Evolutionary conservation across 2,329 filamentous ascomycete species (phyloP).

Genomic region (Madurella fahalii): DNA sequence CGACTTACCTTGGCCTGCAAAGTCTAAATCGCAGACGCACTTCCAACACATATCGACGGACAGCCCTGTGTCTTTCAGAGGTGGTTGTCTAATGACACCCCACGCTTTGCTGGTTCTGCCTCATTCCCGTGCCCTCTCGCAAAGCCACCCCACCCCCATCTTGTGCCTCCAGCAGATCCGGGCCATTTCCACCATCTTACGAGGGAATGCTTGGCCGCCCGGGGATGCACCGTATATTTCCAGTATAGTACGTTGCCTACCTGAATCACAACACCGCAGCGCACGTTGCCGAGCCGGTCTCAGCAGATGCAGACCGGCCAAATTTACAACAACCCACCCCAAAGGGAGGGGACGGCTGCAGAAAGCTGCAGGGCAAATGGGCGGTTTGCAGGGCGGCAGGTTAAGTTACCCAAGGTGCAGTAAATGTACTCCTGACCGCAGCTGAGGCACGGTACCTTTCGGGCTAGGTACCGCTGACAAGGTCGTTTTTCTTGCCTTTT

Average conservation of each 20-base stretch:
- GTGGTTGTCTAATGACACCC: background rate
- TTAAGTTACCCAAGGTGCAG: conserved; percentile 10
- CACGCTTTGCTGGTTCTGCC: background rate
- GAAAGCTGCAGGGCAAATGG: conserved; percentile 3
- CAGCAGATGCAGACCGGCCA: conserved; percentile 19
- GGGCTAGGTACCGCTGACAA: conserved; percentile 20
- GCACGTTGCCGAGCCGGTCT: conserved; percentile 7
- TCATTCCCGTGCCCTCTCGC: background rate
- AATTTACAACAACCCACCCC: conserved; percentile 13
- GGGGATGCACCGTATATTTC: conserved; percentile 12
- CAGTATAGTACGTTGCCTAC: conserved; percentile 11
- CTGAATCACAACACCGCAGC: background rate
- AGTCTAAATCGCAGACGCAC: too few species aligned
- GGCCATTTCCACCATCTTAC: background rate
- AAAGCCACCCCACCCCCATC: conserved; percentile 5
- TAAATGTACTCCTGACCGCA: conserved; percentile 12
- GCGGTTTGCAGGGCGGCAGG: background rate
- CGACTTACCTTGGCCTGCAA: too few species aligned
- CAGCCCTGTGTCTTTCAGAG: background rate
- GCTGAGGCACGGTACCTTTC: conserved; percentile 16
- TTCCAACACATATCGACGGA: too few species aligned
- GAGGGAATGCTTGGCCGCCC: conserved; percentile 4
- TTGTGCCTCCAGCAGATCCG: background rate
- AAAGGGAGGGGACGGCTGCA: conserved; percentile 19
- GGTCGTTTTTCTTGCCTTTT: conserved; percentile 15